Evolutionary conservation across 2,329 filamentous ascomycete species (phyloP).

Genomic region (Colletotrichum sojae): DNA sequence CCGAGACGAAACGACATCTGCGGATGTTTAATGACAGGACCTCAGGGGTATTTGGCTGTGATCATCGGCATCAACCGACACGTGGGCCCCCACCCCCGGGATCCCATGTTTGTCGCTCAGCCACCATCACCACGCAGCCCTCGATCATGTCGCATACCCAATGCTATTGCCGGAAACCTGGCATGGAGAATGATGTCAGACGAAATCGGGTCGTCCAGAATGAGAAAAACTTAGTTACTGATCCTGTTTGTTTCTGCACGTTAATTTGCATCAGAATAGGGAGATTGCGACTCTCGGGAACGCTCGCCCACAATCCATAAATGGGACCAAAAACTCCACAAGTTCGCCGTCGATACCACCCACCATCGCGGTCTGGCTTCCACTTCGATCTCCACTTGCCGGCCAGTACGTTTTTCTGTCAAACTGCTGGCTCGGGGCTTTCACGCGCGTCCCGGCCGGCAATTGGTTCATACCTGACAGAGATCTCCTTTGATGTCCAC

Average conservation of each 20-base stretch:
- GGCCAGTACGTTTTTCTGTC: background rate
- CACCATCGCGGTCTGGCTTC: background rate
- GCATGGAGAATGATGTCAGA: too few species aligned
- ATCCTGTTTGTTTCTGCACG: background rate
- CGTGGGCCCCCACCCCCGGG: background rate
- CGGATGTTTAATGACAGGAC: background rate
- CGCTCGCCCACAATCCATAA: conserved; percentile 17
- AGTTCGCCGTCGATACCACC: background rate
- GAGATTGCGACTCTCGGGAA: background rate
- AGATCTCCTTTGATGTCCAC: background rate
- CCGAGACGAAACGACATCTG: background rate
- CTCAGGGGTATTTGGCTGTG: background rate
- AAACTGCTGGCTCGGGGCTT: background rate
- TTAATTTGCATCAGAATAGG: too few species aligned
- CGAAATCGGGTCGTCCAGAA: background rate
- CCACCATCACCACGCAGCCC: background rate
- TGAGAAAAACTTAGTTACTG: background rate
- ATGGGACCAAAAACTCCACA: background rate
- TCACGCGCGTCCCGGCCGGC: background rate
- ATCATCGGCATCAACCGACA: conserved; percentile 20
- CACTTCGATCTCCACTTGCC: background rate
- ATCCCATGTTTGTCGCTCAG: background rate
- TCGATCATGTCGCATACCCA: too few species aligned
- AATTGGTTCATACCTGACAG: background rate
- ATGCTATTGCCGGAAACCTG: too few species aligned